These are phyloP conservation scores for Podila minutissima DNA, from an alignment of 192 early-diverging fungal species.

Conservation along the genomic window DNA sequence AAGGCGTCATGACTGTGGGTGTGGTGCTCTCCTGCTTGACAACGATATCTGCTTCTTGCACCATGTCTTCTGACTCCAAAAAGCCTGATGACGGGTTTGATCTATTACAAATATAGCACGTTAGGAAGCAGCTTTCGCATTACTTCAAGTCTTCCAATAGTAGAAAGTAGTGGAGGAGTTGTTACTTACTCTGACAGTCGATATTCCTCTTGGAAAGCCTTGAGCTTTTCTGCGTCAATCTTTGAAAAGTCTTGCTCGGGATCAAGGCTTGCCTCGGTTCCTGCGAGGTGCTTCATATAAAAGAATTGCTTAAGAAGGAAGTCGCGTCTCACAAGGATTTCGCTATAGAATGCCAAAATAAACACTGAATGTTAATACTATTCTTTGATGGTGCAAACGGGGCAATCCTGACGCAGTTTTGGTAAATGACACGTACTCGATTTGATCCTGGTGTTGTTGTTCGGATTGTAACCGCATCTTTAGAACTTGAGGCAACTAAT, in stretches of 20 bases:
- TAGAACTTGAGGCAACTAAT: slow-evolving; percentile 43
- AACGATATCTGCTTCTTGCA: slow-evolving; percentile 13
- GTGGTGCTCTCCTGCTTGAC: slow-evolving; percentile 45
- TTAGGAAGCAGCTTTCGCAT: too few relatives aligned
- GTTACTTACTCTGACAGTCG: slow-evolving; percentile 42
- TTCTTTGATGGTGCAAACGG: not conserved
- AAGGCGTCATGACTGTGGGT: slow-evolving; percentile 43
- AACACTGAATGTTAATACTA: not conserved
- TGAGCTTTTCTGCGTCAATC: slow-evolving; percentile 40
- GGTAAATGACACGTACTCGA: slow-evolving; percentile 21
- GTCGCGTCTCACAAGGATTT: slow-evolving; percentile 39
- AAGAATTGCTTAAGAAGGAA: slow-evolving; percentile 49
- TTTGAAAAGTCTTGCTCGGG: slow-evolving; percentile 43
- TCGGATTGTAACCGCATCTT: slow-evolving; percentile 51
- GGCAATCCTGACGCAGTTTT: not conserved
- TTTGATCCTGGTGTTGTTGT: slow-evolving; percentile 44
- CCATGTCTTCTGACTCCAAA: slow-evolving; percentile 20
- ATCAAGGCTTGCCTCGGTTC: slow-evolving; percentile 46
- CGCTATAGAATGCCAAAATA: slow-evolving; percentile 8
- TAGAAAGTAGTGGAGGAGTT: not conserved
- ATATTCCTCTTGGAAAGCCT: slow-evolving; percentile 50
- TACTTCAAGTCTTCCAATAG: not conserved
- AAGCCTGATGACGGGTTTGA: slow-evolving; percentile 23
- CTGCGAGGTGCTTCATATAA: slow-evolving; percentile 51
- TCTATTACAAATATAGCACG: slow-evolving; percentile 7